Evolutionary conservation across 331 rosid genomes (phyloP).

Genomic region (Quercus phellos): DNA sequence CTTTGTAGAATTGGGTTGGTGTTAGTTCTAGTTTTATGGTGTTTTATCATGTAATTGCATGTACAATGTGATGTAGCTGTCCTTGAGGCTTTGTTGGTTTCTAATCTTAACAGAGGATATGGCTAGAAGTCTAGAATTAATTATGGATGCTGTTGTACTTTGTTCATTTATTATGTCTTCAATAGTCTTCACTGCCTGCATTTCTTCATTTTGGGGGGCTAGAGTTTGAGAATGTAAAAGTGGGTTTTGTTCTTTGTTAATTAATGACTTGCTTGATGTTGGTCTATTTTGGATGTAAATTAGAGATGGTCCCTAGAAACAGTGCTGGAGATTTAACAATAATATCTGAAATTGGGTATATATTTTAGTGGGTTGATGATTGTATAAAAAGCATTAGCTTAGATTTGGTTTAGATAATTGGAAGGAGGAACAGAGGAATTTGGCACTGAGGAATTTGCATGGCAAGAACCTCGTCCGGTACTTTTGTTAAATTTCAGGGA

Average conservation of each 20-base stretch:
- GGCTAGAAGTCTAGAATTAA: conserved; percentile 20
- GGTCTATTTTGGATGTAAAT: neutral
- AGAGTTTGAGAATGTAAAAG: neutral
- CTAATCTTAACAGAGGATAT: conserved; percentile 17
- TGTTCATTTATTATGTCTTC: neutral
- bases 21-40: conserved; percentile 13
- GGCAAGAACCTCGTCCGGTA: conserved; percentile 2
- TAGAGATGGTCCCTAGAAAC: neutral
- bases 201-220: neutral
- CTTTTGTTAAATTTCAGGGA: neutral
- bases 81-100: conserved; percentile 21
- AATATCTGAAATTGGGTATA: neutral
- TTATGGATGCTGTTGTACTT: neutral
- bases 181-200: neutral
- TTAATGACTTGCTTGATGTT: neutral
- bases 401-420: neutral
- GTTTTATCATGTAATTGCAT: neutral
- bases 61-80: conserved; percentile 15
- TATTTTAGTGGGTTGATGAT: neutral
- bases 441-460: neutral
- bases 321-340: neutral
- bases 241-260: neutral
- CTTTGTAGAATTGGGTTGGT: conserved; percentile 38
- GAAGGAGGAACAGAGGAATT: neutral
- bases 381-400: neutral